Evolutionary conservation across 768 basidiomycete genomes (phyloP), one percentile per base, ranked within the genome.

Genomic region (Pisolithus tinctorius): DNA sequence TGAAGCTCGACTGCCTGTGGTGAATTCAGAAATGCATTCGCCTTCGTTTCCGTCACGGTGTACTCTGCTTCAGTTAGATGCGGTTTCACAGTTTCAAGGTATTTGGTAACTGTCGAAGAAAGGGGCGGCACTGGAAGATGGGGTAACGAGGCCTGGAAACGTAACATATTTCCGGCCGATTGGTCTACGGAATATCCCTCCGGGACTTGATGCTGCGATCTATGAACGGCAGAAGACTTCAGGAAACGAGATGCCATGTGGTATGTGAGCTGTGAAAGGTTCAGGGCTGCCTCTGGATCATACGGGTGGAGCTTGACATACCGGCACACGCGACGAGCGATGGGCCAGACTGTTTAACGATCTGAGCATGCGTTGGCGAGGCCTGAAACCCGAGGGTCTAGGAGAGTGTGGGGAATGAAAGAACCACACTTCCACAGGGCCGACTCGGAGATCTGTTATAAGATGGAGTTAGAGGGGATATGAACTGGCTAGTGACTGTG

Each of bases 111-210:
- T 0, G 95, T 97, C 1, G 90, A 88, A 8, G 80, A 69, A 39
- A 98, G 79, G 1, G 87, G 69, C 0, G 95, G 94, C 0, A 98
- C 84, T 20, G 95, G 94, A 6, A 98, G 79, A 29, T 66, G 73
- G 3, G 88, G 88, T 0, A 91, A 71, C 2, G 84, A 83, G 1
- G 79, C 76, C 54, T 90, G 83, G 70, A 77, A 88, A 29, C 84
- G 78, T 31, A 89, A 75, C 85, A 88, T 89, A 1, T 81, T 77
- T 0, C 76, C 71, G 9, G 78, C 81, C n/a, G 71, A 68, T 37
- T 75, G 73, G 58, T 88, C 85, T 45, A 74, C 73, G 30, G 65
- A 62, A 64, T 81, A 79, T 43, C 76, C 76, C 30, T 71, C 67
- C 23, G 76, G 76, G 6, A 69, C 60, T 6, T 48, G 37, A 57